Evolutionary conservation across 2,329 filamentous ascomycete genomes (phyloP).

Genomic region (Penicillium oxalicum): DNA sequence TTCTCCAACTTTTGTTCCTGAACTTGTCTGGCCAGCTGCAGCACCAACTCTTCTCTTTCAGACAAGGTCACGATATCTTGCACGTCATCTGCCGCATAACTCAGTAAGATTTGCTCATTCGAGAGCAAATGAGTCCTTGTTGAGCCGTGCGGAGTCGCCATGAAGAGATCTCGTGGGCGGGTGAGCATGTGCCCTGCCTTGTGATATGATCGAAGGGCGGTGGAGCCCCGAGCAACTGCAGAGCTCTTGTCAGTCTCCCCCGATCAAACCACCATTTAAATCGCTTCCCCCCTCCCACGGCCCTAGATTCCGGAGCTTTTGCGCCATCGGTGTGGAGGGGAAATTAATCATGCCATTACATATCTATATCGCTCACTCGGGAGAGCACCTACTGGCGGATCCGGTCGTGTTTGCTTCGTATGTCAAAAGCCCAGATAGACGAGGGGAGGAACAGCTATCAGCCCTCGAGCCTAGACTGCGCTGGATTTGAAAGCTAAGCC

Average conservation of each 20-base stretch:
- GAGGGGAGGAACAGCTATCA: slow-evolving; percentile 6
- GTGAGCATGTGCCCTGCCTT: slow-evolving; percentile 18
- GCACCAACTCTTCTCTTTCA: slow-evolving; percentile 58
- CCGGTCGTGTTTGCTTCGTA: slow-evolving; percentile 69
- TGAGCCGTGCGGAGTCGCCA: slow-evolving; percentile 30
- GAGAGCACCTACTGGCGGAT: slow-evolving; percentile 76
- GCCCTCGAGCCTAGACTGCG: slow-evolving; percentile 3
- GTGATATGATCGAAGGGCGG: slow-evolving; percentile 24
- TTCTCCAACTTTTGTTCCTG: slow-evolving; percentile 67
- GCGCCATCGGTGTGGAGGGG: slow-evolving; percentile 35
- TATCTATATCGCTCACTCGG: slow-evolving; percentile 88
- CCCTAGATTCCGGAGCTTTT: slow-evolving; percentile 21
- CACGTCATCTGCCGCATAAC: slow-evolving; percentile 41
- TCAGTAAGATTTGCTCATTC: slow-evolving; percentile 32
- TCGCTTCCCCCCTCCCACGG: slow-evolving; percentile 14
- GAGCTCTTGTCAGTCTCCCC: slow-evolving; percentile 14
- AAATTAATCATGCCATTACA: slow-evolving; percentile 67
- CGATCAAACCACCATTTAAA: slow-evolving; percentile 11
- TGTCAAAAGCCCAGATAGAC: slow-evolving; percentile 28
- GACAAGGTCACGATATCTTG: slow-evolving; percentile 54
- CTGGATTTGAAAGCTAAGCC: slow-evolving; percentile 17
- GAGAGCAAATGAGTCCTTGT: slow-evolving; percentile 28
- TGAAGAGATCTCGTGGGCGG: slow-evolving; percentile 27
- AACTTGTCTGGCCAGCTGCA: slow-evolving; percentile 65
- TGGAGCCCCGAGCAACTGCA: slow-evolving; percentile 16